These are phyloP conservation scores for Sporothrix luriei DNA, from an alignment of 2,329 filamentous ascomycete species.

Conservation along the genomic window DNA sequence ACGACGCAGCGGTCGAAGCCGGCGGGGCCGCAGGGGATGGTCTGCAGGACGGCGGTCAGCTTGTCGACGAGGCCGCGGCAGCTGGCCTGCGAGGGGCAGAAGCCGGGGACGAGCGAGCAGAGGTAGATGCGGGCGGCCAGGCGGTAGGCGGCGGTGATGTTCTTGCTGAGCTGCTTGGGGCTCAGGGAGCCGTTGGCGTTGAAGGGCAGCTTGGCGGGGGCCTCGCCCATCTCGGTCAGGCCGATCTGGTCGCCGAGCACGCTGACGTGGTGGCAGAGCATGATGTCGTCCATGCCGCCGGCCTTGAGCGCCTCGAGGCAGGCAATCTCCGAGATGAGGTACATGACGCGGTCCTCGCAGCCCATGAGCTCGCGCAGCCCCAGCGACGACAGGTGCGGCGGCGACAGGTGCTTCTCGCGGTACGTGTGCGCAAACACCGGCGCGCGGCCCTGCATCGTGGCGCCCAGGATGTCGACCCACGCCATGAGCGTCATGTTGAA, in stretches of 20 bases:
- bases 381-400: constrained; percentile 59
- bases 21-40: constrained; percentile 76
- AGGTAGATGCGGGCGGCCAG: constrained; percentile 92
- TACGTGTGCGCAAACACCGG: constrained; percentile 94
- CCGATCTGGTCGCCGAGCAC: constrained; percentile 86
- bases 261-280: constrained; percentile 84
- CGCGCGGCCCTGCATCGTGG: constrained; percentile 84
- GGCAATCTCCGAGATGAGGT: constrained; percentile 94
- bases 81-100: constrained; percentile 72
- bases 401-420: constrained; percentile 84
- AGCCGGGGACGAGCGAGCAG: constrained; percentile 91
- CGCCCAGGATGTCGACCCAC: constrained; percentile 96
- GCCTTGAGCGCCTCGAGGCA: constrained; percentile 88
- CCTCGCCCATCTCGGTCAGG: constrained; percentile 69
- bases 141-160: constrained; percentile 89
- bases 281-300: constrained; percentile 80
- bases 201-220: constrained; percentile 62
- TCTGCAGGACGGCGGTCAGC: constrained; percentile 73
- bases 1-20: constrained; percentile 90
- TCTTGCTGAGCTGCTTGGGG: constrained; percentile 80
- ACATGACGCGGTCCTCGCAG: constrained; percentile 96
- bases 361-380: constrained; percentile 94
- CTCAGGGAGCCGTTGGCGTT: constrained; percentile 73
- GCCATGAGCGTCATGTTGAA: constrained; percentile 95
- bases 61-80: constrained; percentile 77